phyloP scores from a whole-genome alignment of 1,284 basidiomycete genomes.

The Puccinia coronata region DNA sequence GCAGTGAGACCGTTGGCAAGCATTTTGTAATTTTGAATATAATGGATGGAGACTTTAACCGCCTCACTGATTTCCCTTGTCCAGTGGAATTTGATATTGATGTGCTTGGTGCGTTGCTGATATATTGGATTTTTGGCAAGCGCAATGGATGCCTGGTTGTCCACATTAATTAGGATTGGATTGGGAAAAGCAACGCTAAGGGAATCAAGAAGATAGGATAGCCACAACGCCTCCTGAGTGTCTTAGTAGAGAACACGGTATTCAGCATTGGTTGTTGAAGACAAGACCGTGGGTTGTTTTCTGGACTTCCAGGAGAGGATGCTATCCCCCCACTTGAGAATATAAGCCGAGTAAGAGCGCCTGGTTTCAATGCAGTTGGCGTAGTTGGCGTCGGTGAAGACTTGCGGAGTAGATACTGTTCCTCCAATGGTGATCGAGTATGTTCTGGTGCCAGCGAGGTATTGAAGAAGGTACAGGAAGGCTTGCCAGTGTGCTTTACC shows the following conservation, averaged over 20 bases:
- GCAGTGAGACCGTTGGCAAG: too few species aligned
- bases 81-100: too few species aligned
- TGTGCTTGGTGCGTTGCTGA: neutral
- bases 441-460: neutral
- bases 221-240: constrained; percentile 19
- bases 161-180: neutral
- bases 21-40: too few species aligned
- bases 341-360: neutral
- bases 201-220: neutral
- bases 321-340: neutral
- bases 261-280: constrained; percentile 21
- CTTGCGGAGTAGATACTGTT: neutral
- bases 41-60: neutral
- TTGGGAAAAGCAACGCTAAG: neutral
- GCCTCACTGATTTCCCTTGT: neutral
- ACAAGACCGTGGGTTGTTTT: neutral
- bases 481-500: neutral
- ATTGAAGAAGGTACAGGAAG: neutral
- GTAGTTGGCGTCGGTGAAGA: constrained; percentile 7
- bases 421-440: neutral
- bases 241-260: neutral
- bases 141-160: neutral
- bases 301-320: too few species aligned
- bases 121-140: constrained; percentile 7
- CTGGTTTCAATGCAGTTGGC: neutral